Evolutionary conservation across 257 asterid species (phyloP).

Genomic region (Scutellaria galericulata): DNA sequence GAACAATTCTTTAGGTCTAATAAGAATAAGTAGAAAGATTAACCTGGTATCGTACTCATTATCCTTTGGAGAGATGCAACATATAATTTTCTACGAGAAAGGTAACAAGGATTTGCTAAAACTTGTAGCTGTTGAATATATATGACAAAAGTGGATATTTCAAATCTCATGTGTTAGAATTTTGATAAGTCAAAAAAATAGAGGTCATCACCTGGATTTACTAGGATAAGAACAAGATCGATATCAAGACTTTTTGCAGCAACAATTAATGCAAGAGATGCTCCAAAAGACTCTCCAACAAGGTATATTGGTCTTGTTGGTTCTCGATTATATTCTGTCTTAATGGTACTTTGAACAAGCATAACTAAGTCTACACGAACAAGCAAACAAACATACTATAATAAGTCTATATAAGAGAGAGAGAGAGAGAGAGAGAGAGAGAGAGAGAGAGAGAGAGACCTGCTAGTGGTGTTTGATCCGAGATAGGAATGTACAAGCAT

Average conservation of each 20-base stretch:
- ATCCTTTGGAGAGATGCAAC: constrained; percentile 35
- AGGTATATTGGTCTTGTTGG: constrained; percentile 56
- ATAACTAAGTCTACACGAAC: constrained; percentile 24
- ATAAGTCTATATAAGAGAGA: background rate
- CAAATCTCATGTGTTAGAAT: background rate
- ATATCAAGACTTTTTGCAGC: constrained; percentile 61
- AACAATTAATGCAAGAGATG: constrained; percentile 61
- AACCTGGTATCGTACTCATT: constrained; percentile 51
- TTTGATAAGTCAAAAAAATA: background rate
- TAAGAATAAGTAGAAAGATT: too few relatives aligned
- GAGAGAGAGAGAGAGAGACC: constrained; percentile 43
- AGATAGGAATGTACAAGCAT: constrained; percentile 63
- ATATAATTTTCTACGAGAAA: constrained; percentile 40
- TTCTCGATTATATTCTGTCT: constrained; percentile 42
- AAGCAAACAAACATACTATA: background rate
- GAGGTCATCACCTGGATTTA: constrained; percentile 56
- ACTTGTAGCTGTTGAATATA: constrained; percentile 49
- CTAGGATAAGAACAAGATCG: constrained; percentile 55
- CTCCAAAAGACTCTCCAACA: constrained; percentile 67
- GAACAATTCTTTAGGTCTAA: too few relatives aligned
- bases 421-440: background rate
- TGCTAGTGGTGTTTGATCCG: constrained; percentile 51
- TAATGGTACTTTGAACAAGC: constrained; percentile 51
- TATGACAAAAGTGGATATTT: background rate
- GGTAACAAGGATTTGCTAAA: constrained; percentile 47